These are phyloP conservation scores for Kwoniella mangroviensis DNA, from an alignment of 768 basidiomycete genomes.

Conservation along the genomic window DNA sequence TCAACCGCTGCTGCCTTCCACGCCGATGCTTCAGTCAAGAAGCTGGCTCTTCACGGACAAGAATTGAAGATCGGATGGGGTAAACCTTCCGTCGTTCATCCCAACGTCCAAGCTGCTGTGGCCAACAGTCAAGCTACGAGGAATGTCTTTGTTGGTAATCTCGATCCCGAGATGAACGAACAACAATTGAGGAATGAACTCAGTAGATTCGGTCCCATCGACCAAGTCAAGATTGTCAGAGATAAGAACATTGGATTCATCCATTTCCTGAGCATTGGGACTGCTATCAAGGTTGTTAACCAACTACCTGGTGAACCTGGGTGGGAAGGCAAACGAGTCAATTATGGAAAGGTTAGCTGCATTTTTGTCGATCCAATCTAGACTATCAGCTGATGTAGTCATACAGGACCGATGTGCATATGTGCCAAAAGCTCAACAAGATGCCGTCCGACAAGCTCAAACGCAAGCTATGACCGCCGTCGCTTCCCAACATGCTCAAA, in stretches of 20 bases:
- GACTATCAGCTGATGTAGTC: neutral
- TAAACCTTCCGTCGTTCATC: conserved; percentile 85
- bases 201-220: conserved; percentile 89
- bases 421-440: conserved; percentile 77
- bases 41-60: conserved; percentile 87
- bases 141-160: conserved; percentile 93
- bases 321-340: conserved; percentile 95
- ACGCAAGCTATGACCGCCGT: conserved; percentile 58
- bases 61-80: conserved; percentile 99
- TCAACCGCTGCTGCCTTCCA: conserved; percentile 94
- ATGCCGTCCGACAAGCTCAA: conserved; percentile 69
- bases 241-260: conserved; percentile 99
- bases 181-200: conserved; percentile 89
- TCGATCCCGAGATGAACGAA: conserved; percentile 89
- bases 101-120: conserved; percentile 83
- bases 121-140: conserved; percentile 89
- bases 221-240: conserved; percentile 98
- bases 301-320: conserved; percentile 87
- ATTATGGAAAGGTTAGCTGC: conserved; percentile 78
- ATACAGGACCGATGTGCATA: conserved; percentile 85
- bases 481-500: conserved; percentile 50
- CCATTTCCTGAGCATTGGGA: conserved; percentile 92
- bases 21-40: conserved; percentile 94
- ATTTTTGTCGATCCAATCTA: no score
- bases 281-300: conserved; percentile 96